Percentiles rank a stretch among this genome's conserved stretches.
Evolutionary conservation across 164 flowering plant species (phyloP).

Genomic region (Euptelea pleiosperma): DNA sequence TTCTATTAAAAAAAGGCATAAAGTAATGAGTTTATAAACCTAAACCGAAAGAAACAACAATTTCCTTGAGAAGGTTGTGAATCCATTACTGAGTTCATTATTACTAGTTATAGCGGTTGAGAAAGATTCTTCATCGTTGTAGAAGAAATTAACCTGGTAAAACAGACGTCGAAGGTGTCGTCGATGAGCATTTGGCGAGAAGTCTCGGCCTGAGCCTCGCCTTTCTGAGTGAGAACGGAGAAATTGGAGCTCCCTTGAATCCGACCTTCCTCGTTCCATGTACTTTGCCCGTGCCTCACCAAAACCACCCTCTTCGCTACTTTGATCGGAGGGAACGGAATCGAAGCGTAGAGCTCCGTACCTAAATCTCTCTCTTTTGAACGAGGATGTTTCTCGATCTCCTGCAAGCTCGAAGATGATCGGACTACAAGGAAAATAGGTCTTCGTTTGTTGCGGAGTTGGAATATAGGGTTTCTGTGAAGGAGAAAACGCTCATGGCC

Average conservation of each 20-base stretch:
- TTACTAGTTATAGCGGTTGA: too few species aligned
- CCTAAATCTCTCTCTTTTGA: conserved; percentile 17
- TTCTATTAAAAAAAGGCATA: too few species aligned
- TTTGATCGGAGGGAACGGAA: conserved; percentile 47
- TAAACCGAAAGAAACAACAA: too few species aligned
- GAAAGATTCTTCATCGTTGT: background rate
- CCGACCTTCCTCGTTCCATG: conserved; percentile 94
- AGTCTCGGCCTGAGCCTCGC: conserved; percentile 87
- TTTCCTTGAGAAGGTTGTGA: too few species aligned
- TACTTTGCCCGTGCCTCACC: conserved; percentile 97
- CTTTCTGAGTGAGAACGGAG: conserved; percentile 82
- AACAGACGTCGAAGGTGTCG: conserved; percentile 78
- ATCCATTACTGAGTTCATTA: too few species aligned
- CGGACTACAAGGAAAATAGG: conserved; percentile 17
- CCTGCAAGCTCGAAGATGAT: conserved; percentile 30
- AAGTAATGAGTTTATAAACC: too few species aligned
- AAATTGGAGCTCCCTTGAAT: conserved; percentile 94
- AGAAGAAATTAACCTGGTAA: conserved; percentile 42
- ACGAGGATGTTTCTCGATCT: conserved; percentile 14
- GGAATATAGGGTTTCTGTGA: conserved; percentile 16
- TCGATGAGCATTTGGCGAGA: conserved; percentile 84
- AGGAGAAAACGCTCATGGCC: conserved; percentile 4
- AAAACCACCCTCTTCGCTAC: conserved; percentile 75
- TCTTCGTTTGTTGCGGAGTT: conserved; percentile 12
- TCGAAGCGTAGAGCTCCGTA: conserved; percentile 22